Evolutionary conservation across 306 rosid species (phyloP), one percentile per base, ranked within the genome.

Genomic region (Hippophae gyantsensis): DNA sequence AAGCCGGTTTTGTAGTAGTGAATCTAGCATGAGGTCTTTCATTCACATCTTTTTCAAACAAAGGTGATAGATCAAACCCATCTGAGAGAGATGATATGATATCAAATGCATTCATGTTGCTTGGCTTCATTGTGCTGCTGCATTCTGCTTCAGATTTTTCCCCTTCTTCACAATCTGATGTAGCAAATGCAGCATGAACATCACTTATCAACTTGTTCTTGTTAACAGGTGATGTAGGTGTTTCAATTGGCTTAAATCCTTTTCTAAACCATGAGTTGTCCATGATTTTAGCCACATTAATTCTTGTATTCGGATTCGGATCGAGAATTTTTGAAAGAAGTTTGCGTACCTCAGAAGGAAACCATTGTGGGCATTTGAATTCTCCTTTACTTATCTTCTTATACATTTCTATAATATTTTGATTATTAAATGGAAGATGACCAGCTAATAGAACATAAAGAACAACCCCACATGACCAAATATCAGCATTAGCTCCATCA

Each of bases 401-500:
- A 42, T 83, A 85, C 88, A 89, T 58, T 57, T 71, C 72, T 66
- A 83, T 67, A 8, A 85, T 61, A 63, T 83, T 81, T 41, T 41
- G 47, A 14, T 83, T 82, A 10, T 67, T 74, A 69, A 89, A 89
- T 13, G 97, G 97, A 60, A 83, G 82, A 72, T 42, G 79, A 3
- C 92, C 95, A 4, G 89, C 87, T 54, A 85, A 58, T 3, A 89
- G 84, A 70, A 83, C 86, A 63, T 56, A 89, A 9, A 89, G 80
- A 42, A 85, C 70, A 5, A 88, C 90, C 9, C 96, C 90, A 64
- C 90, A 85, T 0, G 90, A 89, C 94, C 96, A 85, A 14, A 69
- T 85, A 54, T 85, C 96, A 1, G 86, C 82, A 53, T 72, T 81
- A 9, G 86, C 85, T 6, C 95, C 95, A 54, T 79, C 89, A 54